Percentiles rank a stretch among this genome's conserved stretches.
phyloP scores from a whole-genome alignment of 345 rosid genomes.

The Populus nigra region DNA sequence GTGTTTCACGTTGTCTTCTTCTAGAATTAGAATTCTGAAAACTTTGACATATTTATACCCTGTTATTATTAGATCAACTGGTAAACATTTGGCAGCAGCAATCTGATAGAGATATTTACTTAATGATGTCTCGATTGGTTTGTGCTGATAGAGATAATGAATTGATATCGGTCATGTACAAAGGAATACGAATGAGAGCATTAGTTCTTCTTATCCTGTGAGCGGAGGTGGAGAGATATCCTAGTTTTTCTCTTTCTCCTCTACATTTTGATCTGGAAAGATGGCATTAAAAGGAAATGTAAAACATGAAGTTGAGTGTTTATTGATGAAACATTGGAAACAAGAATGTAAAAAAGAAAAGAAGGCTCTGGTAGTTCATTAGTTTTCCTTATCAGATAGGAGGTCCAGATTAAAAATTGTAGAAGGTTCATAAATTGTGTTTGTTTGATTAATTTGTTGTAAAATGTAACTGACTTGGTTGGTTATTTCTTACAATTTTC shows the following conservation, averaged over 20 bases:
- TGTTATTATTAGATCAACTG: background rate
- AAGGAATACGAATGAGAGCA: background rate
- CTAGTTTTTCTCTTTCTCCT: background rate
- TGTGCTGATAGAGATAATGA: background rate
- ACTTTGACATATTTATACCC: background rate
- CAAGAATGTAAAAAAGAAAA: no score
- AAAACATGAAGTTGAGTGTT: no score
- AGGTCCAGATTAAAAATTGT: no score
- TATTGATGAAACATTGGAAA: no score
- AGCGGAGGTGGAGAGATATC: background rate
- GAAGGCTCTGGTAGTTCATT: no score
- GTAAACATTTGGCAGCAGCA: background rate
- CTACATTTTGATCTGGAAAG: background rate
- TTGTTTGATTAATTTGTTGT: background rate
- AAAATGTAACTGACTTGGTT: background rate
- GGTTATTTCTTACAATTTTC: background rate
- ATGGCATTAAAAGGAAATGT: background rate
- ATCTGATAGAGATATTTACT: background rate
- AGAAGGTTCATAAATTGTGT: no score
- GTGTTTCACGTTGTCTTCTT: background rate
- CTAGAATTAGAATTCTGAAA: background rate
- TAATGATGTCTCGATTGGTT: background rate
- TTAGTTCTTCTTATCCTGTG: background rate
- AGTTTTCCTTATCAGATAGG: no score
- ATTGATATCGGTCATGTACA: background rate